Percentiles rank a stretch among this genome's conserved stretches.
phyloP scores from a whole-genome alignment of 345 rosid species.

The Durio zibethinus region DNA sequence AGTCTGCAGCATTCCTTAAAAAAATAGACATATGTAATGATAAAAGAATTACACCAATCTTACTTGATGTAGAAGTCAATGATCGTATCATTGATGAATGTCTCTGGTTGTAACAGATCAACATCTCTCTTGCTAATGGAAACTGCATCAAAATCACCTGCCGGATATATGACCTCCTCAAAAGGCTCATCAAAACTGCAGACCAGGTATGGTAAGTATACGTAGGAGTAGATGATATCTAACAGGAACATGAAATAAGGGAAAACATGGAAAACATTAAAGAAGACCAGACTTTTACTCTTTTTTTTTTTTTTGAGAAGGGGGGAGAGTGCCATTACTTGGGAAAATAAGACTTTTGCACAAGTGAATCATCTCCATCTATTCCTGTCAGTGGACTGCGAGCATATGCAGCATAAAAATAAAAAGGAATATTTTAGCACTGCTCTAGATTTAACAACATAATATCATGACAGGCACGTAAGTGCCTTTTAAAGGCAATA shows the following conservation, averaged over 20 bases:
- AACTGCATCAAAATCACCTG: conserved; percentile 94
- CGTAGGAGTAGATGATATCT: neutral
- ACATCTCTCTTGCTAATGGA: conserved; percentile 88
- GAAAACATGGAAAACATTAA: neutral
- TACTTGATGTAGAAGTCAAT: conserved; percentile 97
- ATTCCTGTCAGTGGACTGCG: conserved; percentile 43
- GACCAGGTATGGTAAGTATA: conserved; percentile 19
- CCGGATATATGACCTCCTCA: conserved; percentile 87
- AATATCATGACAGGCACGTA: neutral
- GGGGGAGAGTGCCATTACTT: conserved; percentile 22
- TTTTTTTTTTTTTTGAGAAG: neutral
- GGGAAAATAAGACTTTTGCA: conserved; percentile 59
- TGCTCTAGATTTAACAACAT: neutral
- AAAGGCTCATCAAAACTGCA: conserved; percentile 80
- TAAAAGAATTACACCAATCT: conserved; percentile 23
- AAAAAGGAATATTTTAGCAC: neutral
- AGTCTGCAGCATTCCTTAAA: neutral
- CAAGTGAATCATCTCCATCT: conserved; percentile 40
- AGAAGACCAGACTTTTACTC: neutral
- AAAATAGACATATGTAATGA: neutral
- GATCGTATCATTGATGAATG: conserved; percentile 93
- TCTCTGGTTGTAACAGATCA: conserved; percentile 90
- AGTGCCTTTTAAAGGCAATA: neutral
- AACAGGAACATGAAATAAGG: neutral
- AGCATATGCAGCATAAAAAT: conserved; percentile 18